Evolutionary conservation across 2,329 filamentous ascomycete genomes (phyloP).

Genomic region (Arthrobotrys pseudoclavata): DNA sequence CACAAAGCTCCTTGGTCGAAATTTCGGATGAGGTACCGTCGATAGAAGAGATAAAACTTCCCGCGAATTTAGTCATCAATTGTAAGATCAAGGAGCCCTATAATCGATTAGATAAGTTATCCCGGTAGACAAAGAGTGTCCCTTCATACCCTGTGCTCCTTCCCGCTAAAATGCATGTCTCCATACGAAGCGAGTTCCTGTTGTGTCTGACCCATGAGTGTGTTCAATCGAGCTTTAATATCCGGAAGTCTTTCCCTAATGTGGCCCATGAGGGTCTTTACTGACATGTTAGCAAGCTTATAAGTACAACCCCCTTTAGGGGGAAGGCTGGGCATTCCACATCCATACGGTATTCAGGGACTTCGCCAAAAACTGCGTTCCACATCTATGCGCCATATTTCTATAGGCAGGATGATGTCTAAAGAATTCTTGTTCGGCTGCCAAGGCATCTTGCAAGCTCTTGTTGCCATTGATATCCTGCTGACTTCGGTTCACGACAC

Average conservation of each 20-base stretch:
- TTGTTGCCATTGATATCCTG: conserved; percentile 98
- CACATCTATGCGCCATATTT: conserved; percentile 93
- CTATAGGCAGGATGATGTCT: conserved; percentile 96
- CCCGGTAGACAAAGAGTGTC: not conserved
- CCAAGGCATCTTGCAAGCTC: conserved; percentile 90
- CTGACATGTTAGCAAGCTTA: conserved; percentile 43
- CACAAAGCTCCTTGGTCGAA: conserved; percentile 96
- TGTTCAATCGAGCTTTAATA: conserved; percentile 97
- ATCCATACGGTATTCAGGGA: conserved; percentile 79
- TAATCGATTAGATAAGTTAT: conserved; percentile 43
- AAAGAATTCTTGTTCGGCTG: conserved; percentile 94
- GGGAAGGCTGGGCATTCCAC: conserved; percentile 51
- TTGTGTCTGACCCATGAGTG: conserved; percentile 99
- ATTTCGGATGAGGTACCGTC: conserved; percentile 99
- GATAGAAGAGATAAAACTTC: conserved; percentile 97
- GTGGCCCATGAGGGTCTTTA: conserved; percentile 86
- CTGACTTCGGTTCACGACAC: conserved; percentile 96
- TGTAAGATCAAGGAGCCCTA: conserved; percentile 90
- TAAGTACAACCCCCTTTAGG: conserved; percentile 24
- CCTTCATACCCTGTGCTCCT: conserved; percentile 79
- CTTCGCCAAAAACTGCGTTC: conserved; percentile 93
- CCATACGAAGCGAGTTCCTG: conserved; percentile 98
- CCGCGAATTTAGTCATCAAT: conserved; percentile 97
- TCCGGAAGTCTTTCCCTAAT: conserved; percentile 96
- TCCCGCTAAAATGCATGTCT: conserved; percentile 96